Evolutionary conservation across 2,329 filamentous ascomycete genomes (phyloP), one percentile per base, ranked within the genome.

Genomic region (Neofusicoccum laricinum): DNA sequence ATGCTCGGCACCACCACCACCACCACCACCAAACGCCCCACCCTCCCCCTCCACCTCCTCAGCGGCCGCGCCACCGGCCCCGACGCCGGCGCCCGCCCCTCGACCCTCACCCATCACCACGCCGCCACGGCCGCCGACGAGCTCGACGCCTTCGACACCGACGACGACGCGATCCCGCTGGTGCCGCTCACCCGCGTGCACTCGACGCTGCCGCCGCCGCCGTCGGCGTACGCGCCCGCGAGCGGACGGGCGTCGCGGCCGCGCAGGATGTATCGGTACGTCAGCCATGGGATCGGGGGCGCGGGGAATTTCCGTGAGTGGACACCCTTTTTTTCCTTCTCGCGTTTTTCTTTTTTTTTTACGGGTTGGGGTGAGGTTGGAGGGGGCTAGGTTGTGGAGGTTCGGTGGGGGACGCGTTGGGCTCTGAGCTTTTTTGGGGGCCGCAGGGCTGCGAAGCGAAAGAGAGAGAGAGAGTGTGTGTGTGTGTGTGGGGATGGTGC

Each of bases 221-320:
- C 32, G 38, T 5, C 32, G 2, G 8, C 5, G 4, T 7, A 36
- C 14, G 0, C 8, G 32, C 30, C n/a, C 12, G 19, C n/a, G 17
- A 25, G 3, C 30, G 41, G 7, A 1, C 10, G 15, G 12, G 6
- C 10, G 36, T 7, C 36, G 3, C n/a, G 30, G 43, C 6, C 15
- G 43, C 21, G 43, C 19, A 15, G 58, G 14, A n/a, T 61, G 45
- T 43, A 46, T 32, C 43, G 45, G 4, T 61, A 49, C 17, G 58
- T 61, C n/a, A 61, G 58, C n/a, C 43, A 61, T 14, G 58, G 58
- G 14, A 61, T 61, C 32, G 57, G 57, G 17, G 57, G 57, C 43
- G 57, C 58, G 19, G 58, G 58, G 19, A 61, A 61, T 19, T 61
- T 61, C 45, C 32, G 58, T 61, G 38, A 61, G 58, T 51, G 25